phyloP scores from a whole-genome alignment of 2,329 filamentous ascomycete species.

The Aspergillus spinulosporus region DNA sequence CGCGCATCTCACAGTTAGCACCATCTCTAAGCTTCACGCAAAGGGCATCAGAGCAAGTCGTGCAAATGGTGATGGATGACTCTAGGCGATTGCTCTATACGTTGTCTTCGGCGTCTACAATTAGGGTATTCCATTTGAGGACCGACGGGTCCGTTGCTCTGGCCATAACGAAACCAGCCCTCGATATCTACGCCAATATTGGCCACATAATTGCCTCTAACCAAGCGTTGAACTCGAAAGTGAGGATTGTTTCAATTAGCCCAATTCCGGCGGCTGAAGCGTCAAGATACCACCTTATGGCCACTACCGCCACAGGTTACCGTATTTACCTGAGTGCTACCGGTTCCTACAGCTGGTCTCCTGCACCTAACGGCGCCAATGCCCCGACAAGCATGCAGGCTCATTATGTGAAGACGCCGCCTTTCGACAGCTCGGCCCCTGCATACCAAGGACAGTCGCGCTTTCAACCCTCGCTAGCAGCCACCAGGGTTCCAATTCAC shows the following conservation, averaged over 20 bases:
- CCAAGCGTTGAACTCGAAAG: slow-evolving; percentile 68
- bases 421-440: slow-evolving; percentile 44
- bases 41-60: slow-evolving; percentile 61
- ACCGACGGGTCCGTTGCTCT: slow-evolving; percentile 53
- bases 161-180: slow-evolving; percentile 57
- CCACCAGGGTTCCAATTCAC: slow-evolving; percentile 52
- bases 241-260: slow-evolving; percentile 79
- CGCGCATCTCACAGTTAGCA: slow-evolving; percentile 63
- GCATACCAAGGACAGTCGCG: slow-evolving; percentile 27
- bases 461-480: slow-evolving; percentile 38
- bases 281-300: slow-evolving; percentile 82
- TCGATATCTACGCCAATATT: slow-evolving; percentile 65
- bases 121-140: slow-evolving; percentile 88
- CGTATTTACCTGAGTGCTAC: slow-evolving; percentile 91
- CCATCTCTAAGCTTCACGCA: slow-evolving; percentile 45
- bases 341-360: slow-evolving; percentile 60
- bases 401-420: slow-evolving; percentile 94
- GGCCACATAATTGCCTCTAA: slow-evolving; percentile 77
- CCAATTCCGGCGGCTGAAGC: slow-evolving; percentile 82
- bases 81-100: slow-evolving; percentile 86
- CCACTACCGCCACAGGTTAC: slow-evolving; percentile 85
- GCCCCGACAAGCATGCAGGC: slow-evolving; percentile 95
- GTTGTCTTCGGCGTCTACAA: slow-evolving; percentile 81
- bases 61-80: slow-evolving; percentile 84
- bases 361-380: slow-evolving; percentile 59